These are phyloP conservation scores for Capillidium rhysosporum DNA, from an alignment of 371 early-diverging fungal species.

Conservation along the genomic window DNA sequence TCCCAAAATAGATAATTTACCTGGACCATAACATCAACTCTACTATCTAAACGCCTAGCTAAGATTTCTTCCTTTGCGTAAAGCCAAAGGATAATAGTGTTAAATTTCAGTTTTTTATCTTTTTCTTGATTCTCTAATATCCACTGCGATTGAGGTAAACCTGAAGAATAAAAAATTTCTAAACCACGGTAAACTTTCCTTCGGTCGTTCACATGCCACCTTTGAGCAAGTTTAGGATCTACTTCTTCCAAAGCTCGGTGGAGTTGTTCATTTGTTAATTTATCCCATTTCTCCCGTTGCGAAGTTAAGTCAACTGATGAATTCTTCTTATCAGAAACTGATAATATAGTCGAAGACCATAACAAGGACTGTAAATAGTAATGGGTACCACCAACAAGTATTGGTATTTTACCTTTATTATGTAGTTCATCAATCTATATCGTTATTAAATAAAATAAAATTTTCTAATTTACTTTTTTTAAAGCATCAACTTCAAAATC, in stretches of 20 bases:
- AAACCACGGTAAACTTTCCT: constrained; percentile 65
- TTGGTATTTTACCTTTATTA: constrained; percentile 39
- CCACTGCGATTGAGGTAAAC: constrained; percentile 46
- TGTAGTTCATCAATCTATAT: constrained; percentile 54
- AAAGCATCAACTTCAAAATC: constrained; percentile 62
- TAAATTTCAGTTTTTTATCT: constrained; percentile 24
- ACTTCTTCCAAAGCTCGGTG: constrained; percentile 34
- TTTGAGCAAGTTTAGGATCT: constrained; percentile 74
- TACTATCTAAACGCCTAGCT: constrained; percentile 51
- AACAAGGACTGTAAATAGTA: constrained; percentile 78
- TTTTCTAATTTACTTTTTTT: background rate
- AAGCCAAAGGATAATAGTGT: constrained; percentile 68
- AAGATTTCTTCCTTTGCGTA: constrained; percentile 39
- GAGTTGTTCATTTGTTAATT: constrained; percentile 21
- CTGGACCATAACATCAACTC: constrained; percentile 75
- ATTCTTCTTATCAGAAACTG: no score
- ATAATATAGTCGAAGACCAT: constrained; percentile 20
- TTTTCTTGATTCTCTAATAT: constrained; percentile 26
- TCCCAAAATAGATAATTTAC: constrained; percentile 10
- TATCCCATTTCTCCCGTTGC: constrained; percentile 14
- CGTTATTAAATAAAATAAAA: background rate
- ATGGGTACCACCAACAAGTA: constrained; percentile 90
- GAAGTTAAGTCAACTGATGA: constrained; percentile 1
- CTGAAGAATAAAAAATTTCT: constrained; percentile 49
- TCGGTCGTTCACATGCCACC: constrained; percentile 81